Conservation (phyloP, 306 rosid species). For the Cucumis hystrix region DNA sequence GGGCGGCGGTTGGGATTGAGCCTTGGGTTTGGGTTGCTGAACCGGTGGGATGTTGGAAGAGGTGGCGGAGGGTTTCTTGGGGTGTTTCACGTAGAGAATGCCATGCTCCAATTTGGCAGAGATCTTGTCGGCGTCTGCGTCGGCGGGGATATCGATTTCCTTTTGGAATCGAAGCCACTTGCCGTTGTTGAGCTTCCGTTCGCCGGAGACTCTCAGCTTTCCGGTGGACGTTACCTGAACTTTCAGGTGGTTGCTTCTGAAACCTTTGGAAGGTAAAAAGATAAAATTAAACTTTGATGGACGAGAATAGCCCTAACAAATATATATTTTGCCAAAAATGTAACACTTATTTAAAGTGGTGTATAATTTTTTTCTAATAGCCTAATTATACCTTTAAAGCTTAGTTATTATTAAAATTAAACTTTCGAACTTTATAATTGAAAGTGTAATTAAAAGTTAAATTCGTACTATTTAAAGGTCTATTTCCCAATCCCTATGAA, state of each 20-base stretch:
- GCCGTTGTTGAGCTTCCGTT: not conserved
- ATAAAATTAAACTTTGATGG: too few relatives aligned
- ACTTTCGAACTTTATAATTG: too few relatives aligned
- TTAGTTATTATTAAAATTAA: too few relatives aligned
- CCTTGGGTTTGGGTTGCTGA: not conserved
- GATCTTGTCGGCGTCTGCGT: not conserved
- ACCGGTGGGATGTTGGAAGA: not conserved
- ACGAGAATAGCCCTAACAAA: too few relatives aligned
- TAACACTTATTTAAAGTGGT: too few relatives aligned
- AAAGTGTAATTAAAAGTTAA: too few relatives aligned
- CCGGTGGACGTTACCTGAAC: constrained; percentile 1
- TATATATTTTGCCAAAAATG: too few relatives aligned
- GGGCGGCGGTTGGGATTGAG: not conserved
- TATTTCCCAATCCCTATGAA: too few relatives aligned
- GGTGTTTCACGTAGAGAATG: not conserved
- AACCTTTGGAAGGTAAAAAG: not conserved
- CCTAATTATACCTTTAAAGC: too few relatives aligned
- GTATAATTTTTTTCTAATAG: too few relatives aligned
- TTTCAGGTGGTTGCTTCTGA: not conserved
- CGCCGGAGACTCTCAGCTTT: not conserved
- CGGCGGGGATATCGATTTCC: not conserved
- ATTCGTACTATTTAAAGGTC: too few relatives aligned
- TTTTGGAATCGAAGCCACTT: not conserved
- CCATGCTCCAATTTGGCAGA: not conserved
- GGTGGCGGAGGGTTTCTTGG: not conserved